Evolutionary conservation across 805 yeast species (phyloP).

Genomic region (Candida broadrunensis): DNA sequence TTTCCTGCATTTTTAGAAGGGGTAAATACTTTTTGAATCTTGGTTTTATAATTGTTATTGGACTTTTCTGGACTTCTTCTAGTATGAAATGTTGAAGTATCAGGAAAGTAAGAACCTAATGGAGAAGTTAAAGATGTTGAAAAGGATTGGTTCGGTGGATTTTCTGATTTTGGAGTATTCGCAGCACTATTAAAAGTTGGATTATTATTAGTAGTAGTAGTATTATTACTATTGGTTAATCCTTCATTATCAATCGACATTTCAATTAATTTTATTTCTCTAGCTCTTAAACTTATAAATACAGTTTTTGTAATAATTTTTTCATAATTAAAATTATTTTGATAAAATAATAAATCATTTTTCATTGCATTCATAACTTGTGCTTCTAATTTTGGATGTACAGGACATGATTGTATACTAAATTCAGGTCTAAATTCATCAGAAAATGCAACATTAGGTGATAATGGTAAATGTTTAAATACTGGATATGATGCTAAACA

Average conservation of each 20-base stretch:
- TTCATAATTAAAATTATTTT: slow-evolving; percentile 31
- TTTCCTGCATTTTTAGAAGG: slow-evolving; percentile 33
- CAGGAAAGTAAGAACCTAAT: slow-evolving; percentile 3
- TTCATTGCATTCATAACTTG: slow-evolving; percentile 52
- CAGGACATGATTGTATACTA: slow-evolving; percentile 53
- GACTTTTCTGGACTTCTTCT: slow-evolving; percentile 3
- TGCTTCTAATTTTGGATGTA: slow-evolving; percentile 46
- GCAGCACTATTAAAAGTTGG: neutral
- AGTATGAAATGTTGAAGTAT: too few relatives aligned
- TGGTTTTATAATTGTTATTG: slow-evolving; percentile 27
- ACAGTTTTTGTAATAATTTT: slow-evolving; percentile 34
- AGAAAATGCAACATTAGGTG: slow-evolving; percentile 40
- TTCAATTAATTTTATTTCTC: slow-evolving; percentile 45
- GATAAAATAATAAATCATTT: slow-evolving; percentile 45
- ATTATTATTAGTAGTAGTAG: neutral
- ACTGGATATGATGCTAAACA: slow-evolving; percentile 3
- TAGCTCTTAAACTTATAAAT: slow-evolving; percentile 41
- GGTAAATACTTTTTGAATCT: slow-evolving; percentile 33
- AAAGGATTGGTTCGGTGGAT: slow-evolving; percentile 6
- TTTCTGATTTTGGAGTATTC: neutral
- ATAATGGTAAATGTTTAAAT: slow-evolving; percentile 18
- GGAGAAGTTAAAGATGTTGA: slow-evolving; percentile 1
- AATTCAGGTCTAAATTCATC: slow-evolving; percentile 55
- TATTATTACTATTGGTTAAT: neutral
- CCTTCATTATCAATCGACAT: slow-evolving; percentile 24